phyloP scores from a whole-genome alignment of 345 rosid species.

The Ricinus communis region DNA sequence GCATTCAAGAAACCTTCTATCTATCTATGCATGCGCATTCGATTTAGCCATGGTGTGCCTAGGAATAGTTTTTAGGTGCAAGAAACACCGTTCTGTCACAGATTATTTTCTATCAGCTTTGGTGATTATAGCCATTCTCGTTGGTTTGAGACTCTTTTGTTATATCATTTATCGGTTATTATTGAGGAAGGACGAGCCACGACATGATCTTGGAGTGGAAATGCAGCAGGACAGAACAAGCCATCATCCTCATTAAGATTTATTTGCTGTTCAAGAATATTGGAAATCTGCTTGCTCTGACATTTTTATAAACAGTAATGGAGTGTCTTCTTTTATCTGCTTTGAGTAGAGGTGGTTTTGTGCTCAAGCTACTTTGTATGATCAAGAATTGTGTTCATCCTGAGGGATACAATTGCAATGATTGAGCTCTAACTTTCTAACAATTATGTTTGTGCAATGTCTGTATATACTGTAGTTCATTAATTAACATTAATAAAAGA shows the following conservation, averaged over 20 bases:
- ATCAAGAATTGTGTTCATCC: too few relatives aligned
- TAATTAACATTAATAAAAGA: too few relatives aligned
- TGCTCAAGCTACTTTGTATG: too few relatives aligned
- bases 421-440: too few relatives aligned
- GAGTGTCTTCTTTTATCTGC: too few relatives aligned
- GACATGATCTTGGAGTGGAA: slow-evolving; percentile 6
- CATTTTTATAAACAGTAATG: too few relatives aligned
- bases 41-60: slow-evolving; percentile 39
- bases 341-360: too few relatives aligned
- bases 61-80: slow-evolving; percentile 38
- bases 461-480: too few relatives aligned
- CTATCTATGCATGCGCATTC: not conserved
- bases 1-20: not conserved
- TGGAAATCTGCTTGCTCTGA: not conserved
- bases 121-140: slow-evolving; percentile 36
- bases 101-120: slow-evolving; percentile 38
- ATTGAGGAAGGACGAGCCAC: slow-evolving; percentile 23
- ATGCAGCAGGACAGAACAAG: slow-evolving; percentile 4
- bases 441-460: too few relatives aligned
- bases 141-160: slow-evolving; percentile 32
- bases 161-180: slow-evolving; percentile 25
- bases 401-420: too few relatives aligned
- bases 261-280: not conserved
- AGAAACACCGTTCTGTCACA: slow-evolving; percentile 17
- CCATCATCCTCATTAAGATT: not conserved